phyloP scores from a whole-genome alignment of 2,329 filamentous ascomycete genomes.

The Talaromyces sp. region DNA sequence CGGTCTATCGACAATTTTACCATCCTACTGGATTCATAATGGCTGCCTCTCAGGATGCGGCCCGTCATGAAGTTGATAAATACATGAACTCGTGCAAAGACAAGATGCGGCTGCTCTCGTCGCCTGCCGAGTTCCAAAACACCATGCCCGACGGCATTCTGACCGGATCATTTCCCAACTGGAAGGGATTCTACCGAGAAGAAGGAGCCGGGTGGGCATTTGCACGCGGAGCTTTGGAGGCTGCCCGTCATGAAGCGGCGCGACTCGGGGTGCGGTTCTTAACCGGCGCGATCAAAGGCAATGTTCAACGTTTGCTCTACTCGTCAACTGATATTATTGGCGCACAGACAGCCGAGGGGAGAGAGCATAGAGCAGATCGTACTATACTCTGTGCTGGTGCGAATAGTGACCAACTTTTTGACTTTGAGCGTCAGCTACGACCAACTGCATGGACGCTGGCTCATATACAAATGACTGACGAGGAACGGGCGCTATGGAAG shows the following conservation, averaged over 20 bases:
- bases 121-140: constrained; percentile 39
- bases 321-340: constrained; percentile 33
- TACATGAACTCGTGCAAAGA: constrained; percentile 3
- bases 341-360: constrained; percentile 33
- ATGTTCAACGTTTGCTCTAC: constrained; percentile 32
- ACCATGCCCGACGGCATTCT: constrained; percentile 47
- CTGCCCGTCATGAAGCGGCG: constrained; percentile 40
- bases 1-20: constrained; percentile 34
- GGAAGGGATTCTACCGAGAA: constrained; percentile 39
- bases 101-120: constrained; percentile 23
- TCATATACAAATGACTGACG: constrained; percentile 44
- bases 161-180: constrained; percentile 35
- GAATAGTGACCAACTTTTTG: constrained; percentile 35
- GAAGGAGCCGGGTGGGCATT: constrained; percentile 48
- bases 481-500: constrained; percentile 42
- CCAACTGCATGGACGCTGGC: constrained; percentile 48
- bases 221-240: constrained; percentile 41
- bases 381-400: constrained; percentile 42
- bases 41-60: background rate
- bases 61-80: background rate
- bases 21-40: constrained; percentile 30
- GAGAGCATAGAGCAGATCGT: constrained; percentile 28
- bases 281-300: constrained; percentile 32
- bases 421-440: constrained; percentile 40
- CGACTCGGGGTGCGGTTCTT: constrained; percentile 43